phyloP scores from a whole-genome alignment of 345 rosid species.

The Citrus cavaleriei region DNA sequence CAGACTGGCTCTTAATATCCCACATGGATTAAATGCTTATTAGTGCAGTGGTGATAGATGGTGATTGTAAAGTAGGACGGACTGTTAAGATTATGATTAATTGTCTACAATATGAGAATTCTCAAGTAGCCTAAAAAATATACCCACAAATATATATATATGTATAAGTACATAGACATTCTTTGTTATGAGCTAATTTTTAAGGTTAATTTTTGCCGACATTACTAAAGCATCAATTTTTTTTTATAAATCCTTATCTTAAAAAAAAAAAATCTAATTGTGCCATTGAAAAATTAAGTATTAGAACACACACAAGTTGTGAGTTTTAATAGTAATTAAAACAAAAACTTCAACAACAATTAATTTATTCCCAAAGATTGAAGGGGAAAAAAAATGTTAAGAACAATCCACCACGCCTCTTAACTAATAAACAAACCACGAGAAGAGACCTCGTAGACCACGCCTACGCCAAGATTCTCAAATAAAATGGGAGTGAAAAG shows the following conservation, averaged over 20 bases:
- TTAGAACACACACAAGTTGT: neutral
- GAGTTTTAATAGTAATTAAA: neutral
- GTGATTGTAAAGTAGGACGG: no score
- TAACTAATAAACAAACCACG: neutral
- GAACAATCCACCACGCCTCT: neutral
- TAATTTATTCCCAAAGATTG: neutral
- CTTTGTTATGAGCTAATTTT: no score
- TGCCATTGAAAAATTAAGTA: neutral
- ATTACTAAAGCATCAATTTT: no score
- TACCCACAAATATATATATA: no score
- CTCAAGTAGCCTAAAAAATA: no score
- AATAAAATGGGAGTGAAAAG: neutral
- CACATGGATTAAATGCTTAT: no score
- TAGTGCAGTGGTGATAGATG: fast-evolving
- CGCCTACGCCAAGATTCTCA: slow-evolving; percentile 12
- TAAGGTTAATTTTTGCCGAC: no score
- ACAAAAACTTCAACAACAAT: neutral
- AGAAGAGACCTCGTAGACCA: neutral
- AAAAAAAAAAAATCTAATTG: neutral
- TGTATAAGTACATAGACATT: no score
- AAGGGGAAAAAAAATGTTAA: neutral
- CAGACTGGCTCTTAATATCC: no score
- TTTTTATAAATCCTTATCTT: no score
- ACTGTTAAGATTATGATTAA: no score
- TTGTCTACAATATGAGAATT: no score